These are phyloP conservation scores for Saccharomycopsis malanga DNA, from an alignment of 805 yeast genomes.

Conservation along the genomic window DNA sequence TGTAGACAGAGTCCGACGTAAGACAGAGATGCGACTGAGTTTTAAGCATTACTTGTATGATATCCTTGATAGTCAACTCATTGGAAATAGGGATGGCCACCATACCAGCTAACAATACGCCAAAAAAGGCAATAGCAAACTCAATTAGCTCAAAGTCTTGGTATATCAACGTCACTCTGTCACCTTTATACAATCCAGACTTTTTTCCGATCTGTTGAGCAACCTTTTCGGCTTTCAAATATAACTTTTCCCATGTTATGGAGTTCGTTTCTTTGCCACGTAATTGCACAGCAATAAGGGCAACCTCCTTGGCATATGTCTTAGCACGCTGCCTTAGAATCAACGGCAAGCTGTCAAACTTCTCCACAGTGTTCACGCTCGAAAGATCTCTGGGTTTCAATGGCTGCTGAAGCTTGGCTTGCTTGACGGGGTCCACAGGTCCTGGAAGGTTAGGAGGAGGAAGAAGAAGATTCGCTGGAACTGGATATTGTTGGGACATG, in stretches of 20 bases:
- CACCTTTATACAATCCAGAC: slow-evolving; percentile 62
- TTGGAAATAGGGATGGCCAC: slow-evolving; percentile 92
- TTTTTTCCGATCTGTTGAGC: slow-evolving; percentile 77
- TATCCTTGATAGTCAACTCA: slow-evolving; percentile 59
- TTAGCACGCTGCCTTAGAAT: slow-evolving; percentile 69
- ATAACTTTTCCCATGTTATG: slow-evolving; percentile 86
- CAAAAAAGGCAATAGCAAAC: slow-evolving; percentile 78
- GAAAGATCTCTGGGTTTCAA: slow-evolving; percentile 51
- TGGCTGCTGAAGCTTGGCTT: slow-evolving; percentile 43
- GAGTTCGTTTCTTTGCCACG: slow-evolving; percentile 74
- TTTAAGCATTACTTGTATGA: slow-evolving; percentile 59
- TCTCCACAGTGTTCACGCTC: slow-evolving; percentile 30
- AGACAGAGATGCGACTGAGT: slow-evolving; percentile 75
- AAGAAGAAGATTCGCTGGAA: not conserved
- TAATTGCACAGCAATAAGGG: slow-evolving; percentile 63
- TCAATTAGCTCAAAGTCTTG: slow-evolving; percentile 80
- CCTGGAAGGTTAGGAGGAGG: not conserved
- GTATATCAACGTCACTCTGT: slow-evolving; percentile 76
- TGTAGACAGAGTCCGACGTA: slow-evolving; percentile 72
- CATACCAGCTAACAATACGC: slow-evolving; percentile 88
- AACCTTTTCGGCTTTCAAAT: slow-evolving; percentile 74
- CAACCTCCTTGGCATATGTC: slow-evolving; percentile 57
- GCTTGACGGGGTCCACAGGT: not conserved
- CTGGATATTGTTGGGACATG: not conserved
- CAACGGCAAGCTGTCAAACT: slow-evolving; percentile 58